Evolutionary conservation across 805 yeast species (phyloP), one percentile per base, ranked within the genome.

Genomic region (Cyberlindnera mycetangii): DNA sequence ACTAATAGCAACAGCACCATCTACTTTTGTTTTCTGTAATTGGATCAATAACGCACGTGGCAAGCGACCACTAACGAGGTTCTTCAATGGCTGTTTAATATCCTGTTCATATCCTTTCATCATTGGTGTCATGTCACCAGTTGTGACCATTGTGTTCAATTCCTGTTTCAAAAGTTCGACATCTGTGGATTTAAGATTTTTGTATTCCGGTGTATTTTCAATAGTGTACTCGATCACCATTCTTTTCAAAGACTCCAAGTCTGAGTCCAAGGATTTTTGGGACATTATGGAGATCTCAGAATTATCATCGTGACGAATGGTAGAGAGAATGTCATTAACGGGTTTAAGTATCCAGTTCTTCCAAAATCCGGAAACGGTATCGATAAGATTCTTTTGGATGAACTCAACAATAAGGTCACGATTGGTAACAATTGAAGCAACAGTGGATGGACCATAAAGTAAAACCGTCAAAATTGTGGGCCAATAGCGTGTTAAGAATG

Each of bases 1-100:
- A 54, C 76, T 79, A 49, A 92, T 76, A 0, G 97, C 98, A 5
- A 89, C 69, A 30, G 86, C 89, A 8, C 96, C 96, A 62, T 92
- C 99, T 7, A 93, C 97, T 65, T 92, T 92, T 11, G 96, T 84
- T 66, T 93, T 92, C 63, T 92, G 99, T n/a, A 93, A 71, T 64
- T 93, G 98, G 50, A 92, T 90, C 57, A 93, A 67, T 37, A 93
- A 63, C 14, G 90, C 81, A 43, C 96, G 74, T 8, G 89, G 64
- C 51, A 92, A 72, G 45, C 81, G 78, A 4, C 98, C 99, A 12
- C 67, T 65, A 2, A 68, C 45, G 3, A 89, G 46, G 30, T 83
- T 80, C 44, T 70, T 73, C 37, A 89, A 58, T 0, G 98, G 98
- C 6, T 70, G 61, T 46, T 79, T 76, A 46, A 93, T 68, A 52